These are phyloP conservation scores for Tylopilus subfusipes DNA, from an alignment of 768 basidiomycete species.

Conservation along the genomic window DNA sequence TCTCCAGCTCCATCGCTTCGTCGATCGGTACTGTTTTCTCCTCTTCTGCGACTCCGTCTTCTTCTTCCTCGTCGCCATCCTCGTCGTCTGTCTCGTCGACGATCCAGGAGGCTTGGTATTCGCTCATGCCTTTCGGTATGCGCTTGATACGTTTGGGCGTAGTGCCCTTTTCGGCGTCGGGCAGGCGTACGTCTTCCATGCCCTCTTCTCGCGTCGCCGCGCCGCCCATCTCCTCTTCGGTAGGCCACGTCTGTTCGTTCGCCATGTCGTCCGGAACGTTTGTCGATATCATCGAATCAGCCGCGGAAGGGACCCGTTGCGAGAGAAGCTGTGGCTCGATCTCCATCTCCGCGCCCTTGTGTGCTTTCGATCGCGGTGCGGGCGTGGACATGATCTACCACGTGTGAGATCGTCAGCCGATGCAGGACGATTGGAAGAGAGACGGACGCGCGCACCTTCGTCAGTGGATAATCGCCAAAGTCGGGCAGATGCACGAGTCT, in stretches of 20 bases:
- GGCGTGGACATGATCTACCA: conserved; percentile 70
- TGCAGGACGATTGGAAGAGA: not conserved
- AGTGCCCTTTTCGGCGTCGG: conserved; percentile 66
- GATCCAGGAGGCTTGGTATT: conserved; percentile 97
- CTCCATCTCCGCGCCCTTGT: conserved; percentile 53
- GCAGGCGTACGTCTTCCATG: conserved; percentile 34
- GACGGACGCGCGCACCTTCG: conserved; percentile 50
- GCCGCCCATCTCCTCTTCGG: conserved; percentile 87
- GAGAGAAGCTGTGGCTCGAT: conserved; percentile 60
- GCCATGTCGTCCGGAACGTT: conserved; percentile 86
- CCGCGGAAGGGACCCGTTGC: conserved; percentile 57
- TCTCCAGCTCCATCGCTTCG: conserved; percentile 55
- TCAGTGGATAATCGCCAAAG: conserved; percentile 83
- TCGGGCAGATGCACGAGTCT: conserved; percentile 84
- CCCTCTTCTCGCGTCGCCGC: conserved; percentile 21
- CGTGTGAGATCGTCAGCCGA: not conserved
- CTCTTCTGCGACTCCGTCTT: conserved; percentile 39
- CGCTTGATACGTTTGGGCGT: conserved; percentile 78
- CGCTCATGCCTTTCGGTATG: conserved; percentile 93
- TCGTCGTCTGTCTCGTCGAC: conserved; percentile 76
- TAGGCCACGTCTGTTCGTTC: conserved; percentile 99
- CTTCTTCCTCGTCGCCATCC: conserved; percentile 46
- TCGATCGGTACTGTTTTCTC: conserved; percentile 61
- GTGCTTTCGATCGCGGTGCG: conserved; percentile 32
- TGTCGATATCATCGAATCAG: conserved; percentile 82